phyloP scores from a whole-genome alignment of 768 basidiomycete species.

The Auriscalpium vulgare region DNA sequence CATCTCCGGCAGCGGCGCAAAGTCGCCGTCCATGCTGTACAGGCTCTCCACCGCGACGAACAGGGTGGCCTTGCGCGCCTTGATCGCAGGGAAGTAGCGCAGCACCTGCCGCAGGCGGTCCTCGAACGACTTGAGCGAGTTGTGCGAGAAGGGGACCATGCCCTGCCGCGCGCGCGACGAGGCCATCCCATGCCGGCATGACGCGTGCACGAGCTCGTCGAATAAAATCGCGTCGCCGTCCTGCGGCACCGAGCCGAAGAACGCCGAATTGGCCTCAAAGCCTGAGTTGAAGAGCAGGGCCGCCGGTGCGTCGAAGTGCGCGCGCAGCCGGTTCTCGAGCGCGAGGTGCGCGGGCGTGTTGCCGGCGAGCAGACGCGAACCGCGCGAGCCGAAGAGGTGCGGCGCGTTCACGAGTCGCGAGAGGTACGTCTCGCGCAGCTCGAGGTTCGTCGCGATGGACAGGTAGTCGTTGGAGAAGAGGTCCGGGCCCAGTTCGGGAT shows the following conservation, averaged over 20 bases:
- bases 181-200: slow-evolving; percentile 44
- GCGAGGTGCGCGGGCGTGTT: slow-evolving; percentile 32
- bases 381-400: slow-evolving; percentile 37
- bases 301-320: slow-evolving; percentile 30
- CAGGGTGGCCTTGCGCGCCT: slow-evolving; percentile 23
- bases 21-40: slow-evolving; percentile 58
- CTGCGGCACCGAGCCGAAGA: slow-evolving; percentile 39
- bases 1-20: slow-evolving; percentile 38
- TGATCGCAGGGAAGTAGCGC: slow-evolving; percentile 17
- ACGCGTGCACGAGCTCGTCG: slow-evolving; percentile 47
- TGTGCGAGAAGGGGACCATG: slow-evolving; percentile 36
- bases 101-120: slow-evolving; percentile 22
- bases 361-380: slow-evolving; percentile 38
- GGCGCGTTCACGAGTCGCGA: slow-evolving; percentile 14
- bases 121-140: slow-evolving; percentile 30
- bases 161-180: slow-evolving; percentile 24
- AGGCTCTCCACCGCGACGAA: slow-evolving; percentile 47
- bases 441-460: slow-evolving; percentile 30
- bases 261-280: slow-evolving; percentile 43
- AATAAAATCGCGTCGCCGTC: slow-evolving; percentile 39
- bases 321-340: slow-evolving; percentile 33
- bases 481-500: slow-evolving; percentile 17
- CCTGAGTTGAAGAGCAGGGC: slow-evolving; percentile 47
- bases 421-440: slow-evolving; percentile 29
- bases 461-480: slow-evolving; percentile 47